Percentiles rank a stretch among this genome's conserved stretches.
These are phyloP conservation scores for Pseudognaphalium luteoalbum DNA, from an alignment of 129 eudicot genomes.

Conservation along the genomic window DNA sequence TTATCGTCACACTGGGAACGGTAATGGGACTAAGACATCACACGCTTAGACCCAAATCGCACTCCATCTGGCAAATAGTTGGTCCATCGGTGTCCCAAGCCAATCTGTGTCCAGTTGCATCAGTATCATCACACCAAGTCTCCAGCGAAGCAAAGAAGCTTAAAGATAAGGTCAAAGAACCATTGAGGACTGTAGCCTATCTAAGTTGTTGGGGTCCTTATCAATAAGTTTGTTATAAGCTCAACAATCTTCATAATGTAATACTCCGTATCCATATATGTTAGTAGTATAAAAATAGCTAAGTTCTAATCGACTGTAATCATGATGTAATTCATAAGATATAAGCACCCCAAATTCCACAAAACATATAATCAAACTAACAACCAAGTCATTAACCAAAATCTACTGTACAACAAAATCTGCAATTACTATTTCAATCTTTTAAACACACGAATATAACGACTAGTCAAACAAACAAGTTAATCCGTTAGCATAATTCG, in stretches of 20 bases:
- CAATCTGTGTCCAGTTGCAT: conserved; percentile 15
- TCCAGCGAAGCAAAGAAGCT: conserved; percentile 3
- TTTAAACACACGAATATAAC: conserved; percentile 18
- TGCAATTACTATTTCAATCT: conserved; percentile 17
- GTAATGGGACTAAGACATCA: conserved; percentile 35
- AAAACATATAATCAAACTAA: conserved; percentile 11
- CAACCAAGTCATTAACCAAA: conserved; percentile 3
- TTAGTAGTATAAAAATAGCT: background rate
- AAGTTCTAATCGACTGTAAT: background rate
- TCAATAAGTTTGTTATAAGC: conserved; percentile 27
- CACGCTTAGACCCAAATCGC: conserved; percentile 22
- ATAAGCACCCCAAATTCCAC: background rate
- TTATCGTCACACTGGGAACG: conserved; percentile 35
- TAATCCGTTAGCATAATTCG: background rate
- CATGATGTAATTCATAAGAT: background rate
- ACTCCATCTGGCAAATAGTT: conserved; percentile 25
- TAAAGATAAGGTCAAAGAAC: conserved; percentile 28
- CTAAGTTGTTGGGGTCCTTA: conserved; percentile 66
- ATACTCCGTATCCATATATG: background rate
- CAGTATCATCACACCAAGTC: conserved; percentile 7
- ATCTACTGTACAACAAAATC: conserved; percentile 23
- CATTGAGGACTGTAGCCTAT: conserved; percentile 40
- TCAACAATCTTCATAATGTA: conserved; percentile 1
- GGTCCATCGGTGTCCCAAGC: conserved; percentile 39
- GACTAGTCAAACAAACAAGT: conserved; percentile 17